phyloP scores from a whole-genome alignment of 352 stramenopile genomes.

The Pythium brassicae region DNA sequence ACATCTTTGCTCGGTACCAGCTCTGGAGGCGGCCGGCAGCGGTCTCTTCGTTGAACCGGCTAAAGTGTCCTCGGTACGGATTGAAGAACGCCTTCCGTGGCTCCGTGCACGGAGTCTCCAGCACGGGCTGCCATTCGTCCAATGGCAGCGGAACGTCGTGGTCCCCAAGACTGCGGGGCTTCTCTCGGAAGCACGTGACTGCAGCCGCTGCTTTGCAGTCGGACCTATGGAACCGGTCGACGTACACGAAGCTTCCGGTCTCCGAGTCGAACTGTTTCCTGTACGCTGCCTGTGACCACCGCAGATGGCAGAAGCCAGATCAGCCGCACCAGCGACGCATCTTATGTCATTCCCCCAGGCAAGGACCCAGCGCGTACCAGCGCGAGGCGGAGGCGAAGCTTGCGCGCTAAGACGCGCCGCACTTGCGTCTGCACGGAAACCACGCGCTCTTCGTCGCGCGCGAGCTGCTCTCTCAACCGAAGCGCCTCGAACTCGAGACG shows the following conservation, averaged over 20 bases:
- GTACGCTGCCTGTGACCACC: slow-evolving; percentile 28
- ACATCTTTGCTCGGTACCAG: slow-evolving; percentile 53
- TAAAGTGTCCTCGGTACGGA: slow-evolving; percentile 31
- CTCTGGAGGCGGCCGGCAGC: slow-evolving; percentile 36
- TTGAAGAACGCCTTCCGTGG: slow-evolving; percentile 32
- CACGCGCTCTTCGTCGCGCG: slow-evolving; percentile 19
- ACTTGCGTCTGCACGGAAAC: slow-evolving; percentile 29
- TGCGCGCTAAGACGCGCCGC: slow-evolving; percentile 29
- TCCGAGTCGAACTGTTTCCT: slow-evolving; percentile 36
- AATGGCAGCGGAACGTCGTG: slow-evolving; percentile 34
- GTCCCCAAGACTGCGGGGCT: slow-evolving; percentile 44
- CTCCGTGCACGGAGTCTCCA: background rate
- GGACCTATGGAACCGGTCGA: slow-evolving; percentile 4
- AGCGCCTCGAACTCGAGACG: background rate
- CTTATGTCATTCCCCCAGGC: background rate
- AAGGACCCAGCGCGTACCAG: slow-evolving; percentile 15
- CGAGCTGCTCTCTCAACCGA: background rate
- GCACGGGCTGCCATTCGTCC: slow-evolving; percentile 36
- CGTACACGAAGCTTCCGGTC: slow-evolving; percentile 30
- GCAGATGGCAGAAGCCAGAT: background rate
- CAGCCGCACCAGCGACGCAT: background rate
- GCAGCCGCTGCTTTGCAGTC: background rate
- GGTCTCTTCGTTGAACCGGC: slow-evolving; percentile 29
- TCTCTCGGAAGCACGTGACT: slow-evolving; percentile 12
- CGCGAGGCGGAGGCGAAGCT: slow-evolving; percentile 27